These are phyloP conservation scores for Fusarium veterinarium DNA, from an alignment of 2,329 filamentous ascomycete genomes.

Conservation along the genomic window DNA sequence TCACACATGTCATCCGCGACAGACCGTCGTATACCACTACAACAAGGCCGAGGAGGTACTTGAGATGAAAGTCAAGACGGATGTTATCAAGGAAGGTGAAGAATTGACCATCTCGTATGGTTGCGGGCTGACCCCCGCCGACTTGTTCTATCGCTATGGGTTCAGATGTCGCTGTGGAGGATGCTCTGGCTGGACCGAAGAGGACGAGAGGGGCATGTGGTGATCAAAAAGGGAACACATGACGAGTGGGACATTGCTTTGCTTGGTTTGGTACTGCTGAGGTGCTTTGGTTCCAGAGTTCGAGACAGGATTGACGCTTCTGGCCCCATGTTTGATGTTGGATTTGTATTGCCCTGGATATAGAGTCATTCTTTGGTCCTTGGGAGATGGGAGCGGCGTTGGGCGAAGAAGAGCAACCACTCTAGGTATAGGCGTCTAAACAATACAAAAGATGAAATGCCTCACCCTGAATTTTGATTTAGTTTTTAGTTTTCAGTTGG, in stretches of 20 bases:
- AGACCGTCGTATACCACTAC: constrained; percentile 59
- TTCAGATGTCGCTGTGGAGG: constrained; percentile 64
- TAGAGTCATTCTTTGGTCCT: not conserved
- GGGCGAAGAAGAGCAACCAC: not conserved
- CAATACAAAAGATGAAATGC: not conserved
- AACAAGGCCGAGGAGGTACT: constrained; percentile 51
- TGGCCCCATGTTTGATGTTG: not conserved
- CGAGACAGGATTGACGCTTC: not conserved
- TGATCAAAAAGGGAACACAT: constrained; percentile 1
- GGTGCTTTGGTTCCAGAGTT: not conserved
- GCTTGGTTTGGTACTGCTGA: not conserved
- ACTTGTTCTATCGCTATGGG: constrained; percentile 60
- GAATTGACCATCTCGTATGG: constrained; percentile 67
- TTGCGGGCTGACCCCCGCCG: constrained; percentile 45
- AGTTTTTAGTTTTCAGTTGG: not conserved
- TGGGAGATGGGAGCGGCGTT: not conserved
- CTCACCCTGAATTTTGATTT: not conserved
- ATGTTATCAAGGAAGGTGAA: constrained; percentile 53
- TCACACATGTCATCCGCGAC: constrained; percentile 61
- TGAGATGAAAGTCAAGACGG: constrained; percentile 52
- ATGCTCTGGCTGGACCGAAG: constrained; percentile 50
- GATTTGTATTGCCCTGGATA: not conserved
- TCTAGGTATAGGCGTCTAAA: not conserved
- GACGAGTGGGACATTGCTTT: not conserved
- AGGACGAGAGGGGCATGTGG: constrained; percentile 28